These are phyloP conservation scores for Populus tomentosa DNA, from an alignment of 441 rosid species.

Conservation along the genomic window DNA sequence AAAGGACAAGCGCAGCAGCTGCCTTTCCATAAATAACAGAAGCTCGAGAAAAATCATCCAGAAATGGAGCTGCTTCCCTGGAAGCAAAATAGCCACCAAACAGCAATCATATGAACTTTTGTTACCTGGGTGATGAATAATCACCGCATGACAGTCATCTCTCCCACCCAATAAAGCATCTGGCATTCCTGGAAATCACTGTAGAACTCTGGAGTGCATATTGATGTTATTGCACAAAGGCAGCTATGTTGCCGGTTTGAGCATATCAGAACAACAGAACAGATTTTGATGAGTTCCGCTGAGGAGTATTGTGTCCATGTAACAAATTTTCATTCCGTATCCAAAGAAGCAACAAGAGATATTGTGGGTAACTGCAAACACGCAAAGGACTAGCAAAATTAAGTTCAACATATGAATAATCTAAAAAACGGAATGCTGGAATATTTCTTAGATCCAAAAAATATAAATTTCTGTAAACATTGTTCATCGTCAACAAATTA, in stretches of 20 bases:
- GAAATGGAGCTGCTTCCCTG: not conserved
- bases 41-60: constrained; percentile 8
- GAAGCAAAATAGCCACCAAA: not conserved
- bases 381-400: not conserved
- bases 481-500: not conserved
- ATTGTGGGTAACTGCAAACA: constrained; percentile 8
- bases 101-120: not conserved
- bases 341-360: not conserved
- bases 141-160: not conserved
- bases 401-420: not conserved
- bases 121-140: constrained; percentile 5
- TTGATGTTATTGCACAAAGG: constrained; percentile 7
- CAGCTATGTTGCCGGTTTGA: not conserved
- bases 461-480: not conserved
- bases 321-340: not conserved
- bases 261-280: not conserved
- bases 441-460: not conserved
- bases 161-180: not conserved
- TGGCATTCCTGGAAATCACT: constrained; percentile 1
- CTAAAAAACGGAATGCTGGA: not conserved
- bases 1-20: not conserved
- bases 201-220: constrained; percentile 5
- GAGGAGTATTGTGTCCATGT: not conserved
- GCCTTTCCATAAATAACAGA: not conserved
- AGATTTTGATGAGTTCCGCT: constrained; percentile 6